A percentile compares a stretch with the other conserved stretches of the same genome.
phyloP scores from a whole-genome alignment of 1,284 basidiomycete species.

The Ustilago shanxiensis region DNA sequence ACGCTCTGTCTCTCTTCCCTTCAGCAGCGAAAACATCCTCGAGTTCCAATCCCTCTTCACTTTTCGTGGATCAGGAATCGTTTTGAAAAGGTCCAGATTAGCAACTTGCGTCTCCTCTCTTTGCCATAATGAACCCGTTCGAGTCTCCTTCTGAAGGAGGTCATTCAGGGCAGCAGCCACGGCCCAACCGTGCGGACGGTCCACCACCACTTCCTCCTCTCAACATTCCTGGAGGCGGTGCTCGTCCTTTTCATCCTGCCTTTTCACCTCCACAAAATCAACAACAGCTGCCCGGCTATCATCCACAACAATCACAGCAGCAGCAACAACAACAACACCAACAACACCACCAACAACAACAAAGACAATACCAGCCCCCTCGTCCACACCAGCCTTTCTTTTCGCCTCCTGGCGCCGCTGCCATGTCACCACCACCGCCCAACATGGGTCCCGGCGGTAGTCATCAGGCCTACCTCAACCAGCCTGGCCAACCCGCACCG shows the following conservation, averaged over 20 bases:
- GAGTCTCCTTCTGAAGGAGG: constrained; percentile 29
- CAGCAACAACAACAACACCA: constrained; percentile 38
- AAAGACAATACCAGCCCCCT: constrained; percentile 14
- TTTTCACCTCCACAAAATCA: constrained; percentile 18
- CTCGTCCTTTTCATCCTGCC: constrained; percentile 20
- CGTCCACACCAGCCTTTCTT: constrained; percentile 30
- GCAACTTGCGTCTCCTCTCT: not conserved
- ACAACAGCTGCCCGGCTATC: constrained; percentile 40
- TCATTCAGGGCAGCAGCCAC: constrained; percentile 18
- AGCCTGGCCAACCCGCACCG: constrained; percentile 12
- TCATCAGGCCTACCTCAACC: constrained; percentile 27
- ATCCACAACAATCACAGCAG: constrained; percentile 49
- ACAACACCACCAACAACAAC: constrained; percentile 30
- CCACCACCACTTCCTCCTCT: constrained; percentile 47
- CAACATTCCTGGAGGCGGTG: constrained; percentile 27
- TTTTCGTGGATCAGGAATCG: not conserved
- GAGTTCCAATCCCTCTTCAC: not conserved
- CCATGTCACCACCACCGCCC: constrained; percentile 17
- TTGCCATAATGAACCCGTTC: constrained; percentile 44
- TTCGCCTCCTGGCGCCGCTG: constrained; percentile 20
- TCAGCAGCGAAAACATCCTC: not conserved
- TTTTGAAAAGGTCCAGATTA: not conserved
- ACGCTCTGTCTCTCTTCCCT: constrained; percentile 2
- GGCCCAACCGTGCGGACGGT: constrained; percentile 26
- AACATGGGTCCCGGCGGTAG: constrained; percentile 22